phyloP scores from a whole-genome alignment of 1,284 basidiomycete genomes.

The Cystobasidium pallidum region DNA sequence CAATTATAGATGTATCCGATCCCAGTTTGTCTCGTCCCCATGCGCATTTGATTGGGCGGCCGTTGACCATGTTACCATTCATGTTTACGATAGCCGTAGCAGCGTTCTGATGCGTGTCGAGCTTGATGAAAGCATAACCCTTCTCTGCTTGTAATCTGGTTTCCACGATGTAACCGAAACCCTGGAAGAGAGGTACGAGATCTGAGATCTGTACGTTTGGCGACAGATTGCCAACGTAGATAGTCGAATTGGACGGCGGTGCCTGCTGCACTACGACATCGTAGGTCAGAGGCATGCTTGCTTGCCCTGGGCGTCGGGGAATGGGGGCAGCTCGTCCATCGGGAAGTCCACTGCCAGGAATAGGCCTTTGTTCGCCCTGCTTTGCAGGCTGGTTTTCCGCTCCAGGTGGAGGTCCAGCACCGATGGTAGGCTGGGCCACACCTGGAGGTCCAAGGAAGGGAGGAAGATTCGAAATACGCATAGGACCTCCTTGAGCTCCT shows the following conservation, averaged over 20 bases:
- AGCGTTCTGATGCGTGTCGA: constrained; percentile 96
- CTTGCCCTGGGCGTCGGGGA: constrained; percentile 7
- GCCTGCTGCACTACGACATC: constrained; percentile 86
- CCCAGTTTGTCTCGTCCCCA: constrained; percentile 93
- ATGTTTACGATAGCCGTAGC: constrained; percentile 95
- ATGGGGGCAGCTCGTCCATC: constrained; percentile 15
- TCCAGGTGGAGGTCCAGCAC: constrained; percentile 14
- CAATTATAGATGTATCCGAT: constrained; percentile 35
- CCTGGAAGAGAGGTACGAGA: constrained; percentile 92
- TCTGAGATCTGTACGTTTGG: constrained; percentile 94
- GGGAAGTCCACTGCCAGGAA: constrained; percentile 10
- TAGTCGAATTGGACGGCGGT: constrained; percentile 87
- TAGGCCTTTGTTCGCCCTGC: background rate
- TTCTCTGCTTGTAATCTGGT: constrained; percentile 98
- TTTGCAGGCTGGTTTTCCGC: constrained; percentile 1
- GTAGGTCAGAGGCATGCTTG: constrained; percentile 69
- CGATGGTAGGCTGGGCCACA: constrained; percentile 5
- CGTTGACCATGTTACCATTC: constrained; percentile 92
- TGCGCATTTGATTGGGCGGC: constrained; percentile 91
- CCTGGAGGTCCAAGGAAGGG: constrained; percentile 40
- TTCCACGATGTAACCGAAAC: constrained; percentile 95
- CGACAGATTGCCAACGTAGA: constrained; percentile 97
- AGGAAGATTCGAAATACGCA: constrained; percentile 42
- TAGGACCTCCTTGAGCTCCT: constrained; percentile 45
- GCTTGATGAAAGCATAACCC: constrained; percentile 97